Base-by-base conservation (phyloP, 768 basidiomycete genomes). In the Phylloporus sp. region DNA sequence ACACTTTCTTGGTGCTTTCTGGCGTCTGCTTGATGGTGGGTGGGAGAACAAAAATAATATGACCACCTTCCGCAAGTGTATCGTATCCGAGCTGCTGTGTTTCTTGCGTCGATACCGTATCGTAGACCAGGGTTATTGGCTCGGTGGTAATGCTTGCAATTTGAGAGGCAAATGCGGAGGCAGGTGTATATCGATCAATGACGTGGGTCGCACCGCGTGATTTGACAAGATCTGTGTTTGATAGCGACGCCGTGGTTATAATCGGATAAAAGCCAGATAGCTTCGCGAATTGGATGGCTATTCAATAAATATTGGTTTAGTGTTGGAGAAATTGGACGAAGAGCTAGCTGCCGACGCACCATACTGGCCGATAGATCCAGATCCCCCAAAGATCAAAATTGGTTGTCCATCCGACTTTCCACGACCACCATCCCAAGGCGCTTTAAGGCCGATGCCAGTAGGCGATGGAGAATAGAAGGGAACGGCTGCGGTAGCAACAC, bases 171-270 rank as follows among this genome's bases (percentile, higher is more conserved):
- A 62, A 45, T 1, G 56, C 45, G 18, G 54, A 22, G 0, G 43
- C 26, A 2, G 68, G 20, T 13, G 56, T 53, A 44, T 64, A 55
- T 23, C 67, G 62, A 56, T 70, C 70, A 39, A 76, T 57, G 24
- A 75, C 62, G 49, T 70, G 63, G 0, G 73, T 73, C 16, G 74
- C 73, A 9, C 73, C 73, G 11, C 71, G 59, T 6, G 68, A 65
- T 42, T 63, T 65, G 11, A 75, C 62, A 27, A 64, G 61, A 10
- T 54, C 63, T 0, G 61, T 48, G 51, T 75, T 72, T 40, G 66
- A 63, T 16, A 56, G 47, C 2, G 76, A 75, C 6, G 76, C 69
- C 0, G 76, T 76, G 13, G 72, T 66, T 36, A 75, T 67, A 35
- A 76, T 71, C 0, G 68, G 68, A 10, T 61, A 70, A 41, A 73